Conservation (phyloP, 176 grass and related monocot genomes). For the Eleusine indica region DNA sequence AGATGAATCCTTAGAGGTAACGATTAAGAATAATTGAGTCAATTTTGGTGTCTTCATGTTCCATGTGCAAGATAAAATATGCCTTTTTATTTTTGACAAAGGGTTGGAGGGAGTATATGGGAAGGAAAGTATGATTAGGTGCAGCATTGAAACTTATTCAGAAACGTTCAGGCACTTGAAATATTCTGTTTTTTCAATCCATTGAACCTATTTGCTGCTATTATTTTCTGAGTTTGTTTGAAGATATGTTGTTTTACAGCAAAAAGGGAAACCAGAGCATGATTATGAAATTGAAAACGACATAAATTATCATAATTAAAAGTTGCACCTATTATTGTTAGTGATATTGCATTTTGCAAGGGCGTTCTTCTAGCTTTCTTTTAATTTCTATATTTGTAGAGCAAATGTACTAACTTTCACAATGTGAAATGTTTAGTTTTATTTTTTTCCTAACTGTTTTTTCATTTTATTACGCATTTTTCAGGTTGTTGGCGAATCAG, state of each 20-base stretch:
- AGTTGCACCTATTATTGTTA: neutral
- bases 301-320: neutral
- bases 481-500: conserved; percentile 93
- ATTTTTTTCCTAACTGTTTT: neutral
- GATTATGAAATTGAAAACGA: neutral
- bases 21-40: neutral
- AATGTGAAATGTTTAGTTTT: neutral
- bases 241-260: neutral
- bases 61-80: neutral
- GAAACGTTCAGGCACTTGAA: neutral
- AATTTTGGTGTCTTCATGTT: neutral
- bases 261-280: neutral
- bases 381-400: neutral
- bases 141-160: neutral
- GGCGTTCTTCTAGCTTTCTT: neutral
- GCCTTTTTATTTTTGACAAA: neutral
- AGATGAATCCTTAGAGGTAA: neutral
- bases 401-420: neutral
- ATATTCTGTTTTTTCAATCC: neutral
- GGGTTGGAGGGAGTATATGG: neutral
- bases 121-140: neutral
- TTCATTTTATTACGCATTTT: neutral
- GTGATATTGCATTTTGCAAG: neutral
- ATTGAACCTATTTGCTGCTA: neutral
- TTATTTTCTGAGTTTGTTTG: neutral